These are phyloP conservation scores for Phytopythium montanum DNA, from an alignment of 352 stramenopile genomes.

Conservation along the genomic window DNA sequence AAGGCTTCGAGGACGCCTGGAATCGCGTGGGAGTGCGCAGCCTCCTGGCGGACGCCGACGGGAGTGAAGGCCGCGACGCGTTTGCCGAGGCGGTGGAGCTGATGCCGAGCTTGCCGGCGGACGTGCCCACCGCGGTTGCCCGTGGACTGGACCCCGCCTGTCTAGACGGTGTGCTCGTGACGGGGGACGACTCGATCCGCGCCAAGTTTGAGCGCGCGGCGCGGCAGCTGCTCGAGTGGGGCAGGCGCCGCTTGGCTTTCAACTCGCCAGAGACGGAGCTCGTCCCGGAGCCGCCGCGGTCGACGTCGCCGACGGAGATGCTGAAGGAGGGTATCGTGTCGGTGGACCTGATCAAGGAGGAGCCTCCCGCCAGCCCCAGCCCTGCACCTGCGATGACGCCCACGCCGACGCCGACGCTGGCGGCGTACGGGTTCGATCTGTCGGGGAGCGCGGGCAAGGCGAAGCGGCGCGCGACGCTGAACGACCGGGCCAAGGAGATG, in stretches of 20 bases:
- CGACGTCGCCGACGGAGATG: constrained; percentile 16
- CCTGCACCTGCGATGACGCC: constrained; percentile 12
- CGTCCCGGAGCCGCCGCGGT: constrained; percentile 9
- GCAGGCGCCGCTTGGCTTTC: constrained; percentile 19
- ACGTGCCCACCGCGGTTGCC: background rate
- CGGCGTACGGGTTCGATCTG: constrained; percentile 33
- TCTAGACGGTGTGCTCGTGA: constrained; percentile 3
- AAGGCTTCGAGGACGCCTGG: constrained; percentile 15
- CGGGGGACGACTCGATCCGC: constrained; percentile 21
- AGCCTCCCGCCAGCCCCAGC: background rate
- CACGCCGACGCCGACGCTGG: constrained; percentile 6
- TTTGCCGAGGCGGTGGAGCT: constrained; percentile 24
- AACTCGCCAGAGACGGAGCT: background rate
- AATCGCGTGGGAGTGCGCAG: background rate
- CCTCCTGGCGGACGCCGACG: background rate
- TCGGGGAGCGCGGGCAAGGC: constrained; percentile 25
- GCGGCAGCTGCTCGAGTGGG: constrained; percentile 29
- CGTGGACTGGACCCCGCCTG: background rate
- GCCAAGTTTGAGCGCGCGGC: constrained; percentile 25
- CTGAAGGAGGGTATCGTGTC: background rate
- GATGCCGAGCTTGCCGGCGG: constrained; percentile 15
- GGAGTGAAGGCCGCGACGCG: constrained; percentile 8
- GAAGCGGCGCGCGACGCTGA: constrained; percentile 78
- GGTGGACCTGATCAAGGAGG: background rate
- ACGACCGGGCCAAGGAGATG: constrained; percentile 66